phyloP scores from a whole-genome alignment of 2,329 filamentous ascomycete genomes.

The Ceratocystis huliohia region DNA sequence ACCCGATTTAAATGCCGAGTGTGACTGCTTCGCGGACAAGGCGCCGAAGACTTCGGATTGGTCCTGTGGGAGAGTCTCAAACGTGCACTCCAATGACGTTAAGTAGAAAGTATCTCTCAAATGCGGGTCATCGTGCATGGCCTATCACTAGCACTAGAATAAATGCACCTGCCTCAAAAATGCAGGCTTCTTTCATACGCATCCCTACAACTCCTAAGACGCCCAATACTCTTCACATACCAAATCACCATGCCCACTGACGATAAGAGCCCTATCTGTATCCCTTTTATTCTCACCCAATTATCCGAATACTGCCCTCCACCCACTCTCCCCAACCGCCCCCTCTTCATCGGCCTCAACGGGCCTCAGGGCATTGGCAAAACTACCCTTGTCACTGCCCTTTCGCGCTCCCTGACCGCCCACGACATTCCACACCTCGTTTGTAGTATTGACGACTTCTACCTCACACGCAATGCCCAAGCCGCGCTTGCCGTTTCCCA shows the following conservation, averaged over 20 bases:
- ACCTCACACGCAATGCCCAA: conserved; percentile 61
- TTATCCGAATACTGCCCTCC: conserved; percentile 24
- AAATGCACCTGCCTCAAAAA: no score
- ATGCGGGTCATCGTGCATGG: conserved; percentile 1
- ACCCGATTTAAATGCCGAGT: neutral
- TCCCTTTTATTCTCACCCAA: conserved; percentile 61
- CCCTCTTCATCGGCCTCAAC: conserved; percentile 79
- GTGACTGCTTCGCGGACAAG: neutral
- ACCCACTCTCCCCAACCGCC: conserved; percentile 33
- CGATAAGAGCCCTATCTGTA: conserved; percentile 65
- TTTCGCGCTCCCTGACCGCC: conserved; percentile 48
- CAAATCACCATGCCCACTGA: conserved; percentile 41
- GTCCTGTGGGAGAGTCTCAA: neutral
- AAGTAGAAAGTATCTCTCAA: neutral
- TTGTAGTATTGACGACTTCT: conserved; percentile 81
- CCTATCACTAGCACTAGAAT: no score
- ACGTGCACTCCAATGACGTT: neutral
- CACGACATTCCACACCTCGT: conserved; percentile 48
- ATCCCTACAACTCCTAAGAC: neutral
- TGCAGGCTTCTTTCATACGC: no score
- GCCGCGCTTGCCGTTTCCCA: conserved; percentile 49
- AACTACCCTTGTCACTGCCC: conserved; percentile 64
- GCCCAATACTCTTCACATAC: neutral
- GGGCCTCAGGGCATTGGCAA: conserved; percentile 89
- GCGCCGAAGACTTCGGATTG: neutral